phyloP scores from a whole-genome alignment of 306 rosid genomes.

The Ceratonia siliqua region DNA sequence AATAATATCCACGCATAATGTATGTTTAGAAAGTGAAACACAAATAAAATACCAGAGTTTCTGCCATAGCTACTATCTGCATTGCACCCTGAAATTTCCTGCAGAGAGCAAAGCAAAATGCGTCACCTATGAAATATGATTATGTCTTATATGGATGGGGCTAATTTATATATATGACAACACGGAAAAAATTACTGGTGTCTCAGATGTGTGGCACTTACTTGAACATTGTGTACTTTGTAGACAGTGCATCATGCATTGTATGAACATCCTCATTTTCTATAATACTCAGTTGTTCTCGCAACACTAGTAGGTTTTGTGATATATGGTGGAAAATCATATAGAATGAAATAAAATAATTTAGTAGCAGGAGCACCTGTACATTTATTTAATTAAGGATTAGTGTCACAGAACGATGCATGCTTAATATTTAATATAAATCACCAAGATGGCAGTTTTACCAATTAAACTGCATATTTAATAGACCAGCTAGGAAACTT shows the following conservation, averaged over 20 bases:
- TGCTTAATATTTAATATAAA: not conserved
- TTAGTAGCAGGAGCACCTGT: slow-evolving; percentile 86
- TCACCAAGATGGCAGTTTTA: not conserved
- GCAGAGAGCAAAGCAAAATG: slow-evolving; percentile 31
- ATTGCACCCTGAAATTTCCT: slow-evolving; percentile 95
- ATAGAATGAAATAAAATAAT: slow-evolving; percentile 75
- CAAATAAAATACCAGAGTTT: slow-evolving; percentile 65
- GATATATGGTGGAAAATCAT: slow-evolving; percentile 86
- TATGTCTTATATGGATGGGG: slow-evolving; percentile 10
- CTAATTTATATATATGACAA: not conserved
- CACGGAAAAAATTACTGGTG: slow-evolving; percentile 4
- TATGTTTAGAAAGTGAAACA: slow-evolving; percentile 24
- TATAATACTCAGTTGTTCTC: slow-evolving; percentile 74
- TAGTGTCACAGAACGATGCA: slow-evolving; percentile 31
- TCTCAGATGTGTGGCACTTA: slow-evolving; percentile 37
- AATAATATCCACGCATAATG: not conserved
- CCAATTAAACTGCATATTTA: slow-evolving; percentile 7
- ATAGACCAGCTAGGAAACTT: slow-evolving; percentile 41
- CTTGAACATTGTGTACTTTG: slow-evolving; percentile 93
- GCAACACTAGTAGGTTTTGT: slow-evolving; percentile 69
- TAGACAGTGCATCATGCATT: slow-evolving; percentile 78
- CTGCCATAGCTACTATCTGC: slow-evolving; percentile 95
- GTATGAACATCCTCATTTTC: slow-evolving; percentile 72
- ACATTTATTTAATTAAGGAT: slow-evolving; percentile 30
- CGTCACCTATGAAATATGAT: slow-evolving; percentile 21